Percentiles rank a stretch among this genome's conserved stretches.
These are phyloP conservation scores for Thraustotheca clavata DNA, from an alignment of 352 stramenopile genomes.

Conservation along the genomic window DNA sequence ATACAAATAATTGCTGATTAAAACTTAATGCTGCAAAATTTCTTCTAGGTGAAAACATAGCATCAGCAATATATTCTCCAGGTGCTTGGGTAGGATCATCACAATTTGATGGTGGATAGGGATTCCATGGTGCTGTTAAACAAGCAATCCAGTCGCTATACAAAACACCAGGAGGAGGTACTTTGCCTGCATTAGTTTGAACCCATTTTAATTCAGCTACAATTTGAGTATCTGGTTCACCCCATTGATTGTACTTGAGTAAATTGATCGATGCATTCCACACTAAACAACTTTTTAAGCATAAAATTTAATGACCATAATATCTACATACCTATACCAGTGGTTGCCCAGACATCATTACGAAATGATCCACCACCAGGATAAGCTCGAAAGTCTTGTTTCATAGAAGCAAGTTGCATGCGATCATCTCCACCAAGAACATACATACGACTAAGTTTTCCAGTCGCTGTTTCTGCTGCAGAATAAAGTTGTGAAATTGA, in stretches of 20 bases:
- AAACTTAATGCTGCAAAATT: conserved; percentile 59
- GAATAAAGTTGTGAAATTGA: conserved; percentile 39
- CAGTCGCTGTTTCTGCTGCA: conserved; percentile 37
- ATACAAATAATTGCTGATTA: conserved; percentile 47
- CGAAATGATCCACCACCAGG: conserved; percentile 46
- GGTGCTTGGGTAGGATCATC: conserved; percentile 49
- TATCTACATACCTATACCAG: conserved; percentile 29
- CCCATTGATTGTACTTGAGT: conserved; percentile 60
- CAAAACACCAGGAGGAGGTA: conserved; percentile 41
- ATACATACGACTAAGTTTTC: conserved; percentile 53
- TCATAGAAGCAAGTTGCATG: conserved; percentile 42
- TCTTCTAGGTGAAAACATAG: conserved; percentile 64
- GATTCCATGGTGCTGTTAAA: conserved; percentile 41
- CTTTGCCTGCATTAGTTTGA: conserved; percentile 63
- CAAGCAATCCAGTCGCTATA: conserved; percentile 63
- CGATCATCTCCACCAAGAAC: conserved; percentile 60
- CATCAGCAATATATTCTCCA: conserved; percentile 57
- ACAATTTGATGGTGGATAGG: conserved; percentile 37
- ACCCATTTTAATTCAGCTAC: conserved; percentile 60
- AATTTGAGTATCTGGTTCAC: conserved; percentile 53
- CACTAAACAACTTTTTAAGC: not conserved
- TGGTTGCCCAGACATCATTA: conserved; percentile 73
- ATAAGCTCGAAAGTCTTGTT: conserved; percentile 49
- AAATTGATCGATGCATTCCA: conserved; percentile 49
- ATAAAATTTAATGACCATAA: not conserved